These are phyloP conservation scores for Erodium maritimum DNA, from an alignment of 345 rosid genomes.

Conservation along the genomic window DNA sequence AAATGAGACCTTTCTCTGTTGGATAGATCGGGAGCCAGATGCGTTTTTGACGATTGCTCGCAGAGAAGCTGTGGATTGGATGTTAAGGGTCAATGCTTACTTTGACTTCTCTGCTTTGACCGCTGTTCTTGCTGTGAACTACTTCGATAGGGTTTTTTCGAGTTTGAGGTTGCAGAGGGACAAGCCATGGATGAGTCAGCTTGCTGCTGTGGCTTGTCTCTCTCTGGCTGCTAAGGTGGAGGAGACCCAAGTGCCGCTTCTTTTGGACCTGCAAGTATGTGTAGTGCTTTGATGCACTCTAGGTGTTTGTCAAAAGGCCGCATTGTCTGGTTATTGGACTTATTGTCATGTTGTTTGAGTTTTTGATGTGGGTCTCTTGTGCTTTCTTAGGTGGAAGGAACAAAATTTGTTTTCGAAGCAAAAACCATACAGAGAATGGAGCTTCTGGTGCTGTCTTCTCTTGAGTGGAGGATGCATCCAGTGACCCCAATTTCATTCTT, in stretches of 20 bases:
- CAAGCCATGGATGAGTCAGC: constrained; percentile 93
- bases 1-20: constrained; percentile 30
- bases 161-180: constrained; percentile 42
- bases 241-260: too few relatives aligned
- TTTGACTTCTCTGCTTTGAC: constrained; percentile 60
- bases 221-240: too few relatives aligned
- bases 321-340: neutral
- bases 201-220: too few relatives aligned
- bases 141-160: constrained; percentile 71
- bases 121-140: constrained; percentile 63
- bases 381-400: constrained; percentile 50
- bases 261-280: too few relatives aligned
- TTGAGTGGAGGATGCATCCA: constrained; percentile 83
- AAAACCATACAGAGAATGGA: constrained; percentile 89
- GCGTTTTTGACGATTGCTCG: constrained; percentile 35
- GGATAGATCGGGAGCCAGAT: constrained; percentile 19
- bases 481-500: constrained; percentile 77
- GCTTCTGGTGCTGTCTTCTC: constrained; percentile 70
- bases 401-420: constrained; percentile 62
- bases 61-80: constrained; percentile 62
- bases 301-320: constrained; percentile 18
- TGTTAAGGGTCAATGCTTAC: constrained; percentile 47
- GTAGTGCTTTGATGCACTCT: too few relatives aligned
- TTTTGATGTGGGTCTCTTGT: constrained; percentile 12
- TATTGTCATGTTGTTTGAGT: too few relatives aligned